Conservation (phyloP, 352 stramenopile genomes). For the Blastocystis sp. region DNA sequence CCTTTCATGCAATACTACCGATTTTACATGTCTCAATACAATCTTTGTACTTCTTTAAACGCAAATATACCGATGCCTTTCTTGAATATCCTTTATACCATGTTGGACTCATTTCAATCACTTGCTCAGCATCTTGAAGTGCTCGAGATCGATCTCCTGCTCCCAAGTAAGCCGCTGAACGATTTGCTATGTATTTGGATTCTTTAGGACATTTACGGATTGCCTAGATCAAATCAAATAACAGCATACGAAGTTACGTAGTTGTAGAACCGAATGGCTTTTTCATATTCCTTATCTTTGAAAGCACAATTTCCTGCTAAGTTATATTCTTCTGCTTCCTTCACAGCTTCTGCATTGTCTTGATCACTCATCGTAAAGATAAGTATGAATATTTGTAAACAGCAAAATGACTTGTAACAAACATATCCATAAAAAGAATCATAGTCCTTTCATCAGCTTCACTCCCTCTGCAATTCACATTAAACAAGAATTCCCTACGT, state of each 20-base stretch:
- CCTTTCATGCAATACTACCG: background rate
- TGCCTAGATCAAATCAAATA: conserved; percentile 73
- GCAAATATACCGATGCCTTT: conserved; percentile 48
- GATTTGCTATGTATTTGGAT: conserved; percentile 71
- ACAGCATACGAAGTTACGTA: conserved; percentile 71
- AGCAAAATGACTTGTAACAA: background rate
- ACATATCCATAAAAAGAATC: background rate
- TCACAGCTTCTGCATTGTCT: conserved; percentile 68
- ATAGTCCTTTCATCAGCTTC: background rate
- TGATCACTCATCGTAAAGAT: conserved; percentile 46
- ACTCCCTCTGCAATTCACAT: background rate
- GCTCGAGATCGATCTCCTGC: conserved; percentile 63
- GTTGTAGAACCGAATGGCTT: conserved; percentile 77
- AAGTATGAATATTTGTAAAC: background rate
- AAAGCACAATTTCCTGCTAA: conserved; percentile 74
- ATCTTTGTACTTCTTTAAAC: conserved; percentile 59
- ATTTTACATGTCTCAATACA: conserved; percentile 62
- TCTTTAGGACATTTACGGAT: conserved; percentile 73
- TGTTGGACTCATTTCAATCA: conserved; percentile 65
- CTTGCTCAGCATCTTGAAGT: conserved; percentile 69
- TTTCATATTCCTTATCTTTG: conserved; percentile 69
- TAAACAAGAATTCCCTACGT: background rate
- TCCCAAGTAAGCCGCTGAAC: conserved; percentile 50
- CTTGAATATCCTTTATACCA: conserved; percentile 56
- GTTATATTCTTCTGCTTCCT: conserved; percentile 77